Evolutionary conservation across 1,139 yeast species (phyloP), one percentile per base, ranked within the genome.

Genomic region (Zygosaccharomyces sapae): DNA sequence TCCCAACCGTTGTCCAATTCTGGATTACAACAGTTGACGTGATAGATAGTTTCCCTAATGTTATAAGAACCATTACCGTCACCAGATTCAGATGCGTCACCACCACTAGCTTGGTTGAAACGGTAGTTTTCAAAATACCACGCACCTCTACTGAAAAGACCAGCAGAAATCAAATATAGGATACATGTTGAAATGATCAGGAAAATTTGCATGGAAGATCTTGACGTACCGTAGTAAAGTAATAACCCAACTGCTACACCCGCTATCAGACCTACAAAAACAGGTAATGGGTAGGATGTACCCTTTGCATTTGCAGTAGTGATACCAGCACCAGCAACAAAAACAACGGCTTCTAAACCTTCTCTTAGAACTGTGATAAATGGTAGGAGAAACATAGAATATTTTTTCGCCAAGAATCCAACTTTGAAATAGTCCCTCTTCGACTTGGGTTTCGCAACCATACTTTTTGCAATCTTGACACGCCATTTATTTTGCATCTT

Each of bases 51-150:
- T 61, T 77, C 75, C 48, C 73, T 61, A 57, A 88, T 79, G 67
- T 89, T 83, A 67, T 89, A 89, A 37, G 96, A 82, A 62, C 97
- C 97, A 42, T 95, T 90, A 57, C 97, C 97, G 44, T 86, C 79
- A 57, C 97, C 96, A 57, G 75, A 72, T 70, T 89, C 97, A 36
- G 92, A 74, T 34, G 95, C 94, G 70, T 88, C 96, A 70, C 88
- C 89, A 66, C 96, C 96, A 31, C 90, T 81, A 43, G 70, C 65
- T 52, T 72, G 61, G 68, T 78, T 77, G 70, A 76, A 89, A 40
- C 65, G 68, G 65, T 87, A 77, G 59, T 73, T 75, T 70, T 88
- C 90, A 56, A 86, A 82, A 67, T 70, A 82, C 96, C 96, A 89
- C 40, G 88, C 79, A 65, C 92, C 96, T 71, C 95, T 79, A 42